phyloP scores from a whole-genome alignment of 257 asterid species.

The Solanum medicagineum region DNA sequence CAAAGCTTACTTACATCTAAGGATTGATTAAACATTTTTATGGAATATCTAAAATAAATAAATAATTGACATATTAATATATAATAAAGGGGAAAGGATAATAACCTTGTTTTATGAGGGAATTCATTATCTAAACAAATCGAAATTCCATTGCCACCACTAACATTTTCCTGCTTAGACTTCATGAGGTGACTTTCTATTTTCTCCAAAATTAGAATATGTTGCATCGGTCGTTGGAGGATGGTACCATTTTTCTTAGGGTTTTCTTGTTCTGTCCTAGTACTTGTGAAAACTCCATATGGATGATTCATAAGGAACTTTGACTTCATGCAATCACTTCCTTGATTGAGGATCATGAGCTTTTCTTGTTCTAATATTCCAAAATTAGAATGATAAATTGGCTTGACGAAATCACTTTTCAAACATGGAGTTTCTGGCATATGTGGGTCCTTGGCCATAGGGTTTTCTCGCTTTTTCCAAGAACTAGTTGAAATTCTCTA shows the following conservation, averaged over 20 bases:
- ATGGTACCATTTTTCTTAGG: background rate
- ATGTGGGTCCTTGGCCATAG: background rate
- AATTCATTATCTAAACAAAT: background rate
- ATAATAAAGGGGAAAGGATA: background rate
- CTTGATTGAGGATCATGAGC: background rate
- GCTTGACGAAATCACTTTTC: background rate
- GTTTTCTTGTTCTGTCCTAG: background rate
- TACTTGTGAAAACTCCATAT: background rate
- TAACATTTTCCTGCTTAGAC: too few relatives aligned
- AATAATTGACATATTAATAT: too few relatives aligned
- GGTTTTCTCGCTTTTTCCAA: background rate
- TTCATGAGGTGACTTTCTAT: too few relatives aligned
- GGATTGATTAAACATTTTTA: too few relatives aligned
- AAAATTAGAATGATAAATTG: background rate
- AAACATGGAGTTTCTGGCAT: background rate
- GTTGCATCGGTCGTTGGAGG: background rate
- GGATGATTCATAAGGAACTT: background rate
- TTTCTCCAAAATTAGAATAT: background rate
- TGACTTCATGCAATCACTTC: background rate
- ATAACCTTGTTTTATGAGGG: background rate
- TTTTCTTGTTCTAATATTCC: background rate
- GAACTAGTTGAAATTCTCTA: too few relatives aligned
- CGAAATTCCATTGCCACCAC: background rate
- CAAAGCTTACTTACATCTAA: too few relatives aligned
- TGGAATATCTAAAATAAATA: too few relatives aligned